Evolutionary conservation across 176 grass and related monocot genomes (phyloP).

Genomic region (Poa annua): DNA sequence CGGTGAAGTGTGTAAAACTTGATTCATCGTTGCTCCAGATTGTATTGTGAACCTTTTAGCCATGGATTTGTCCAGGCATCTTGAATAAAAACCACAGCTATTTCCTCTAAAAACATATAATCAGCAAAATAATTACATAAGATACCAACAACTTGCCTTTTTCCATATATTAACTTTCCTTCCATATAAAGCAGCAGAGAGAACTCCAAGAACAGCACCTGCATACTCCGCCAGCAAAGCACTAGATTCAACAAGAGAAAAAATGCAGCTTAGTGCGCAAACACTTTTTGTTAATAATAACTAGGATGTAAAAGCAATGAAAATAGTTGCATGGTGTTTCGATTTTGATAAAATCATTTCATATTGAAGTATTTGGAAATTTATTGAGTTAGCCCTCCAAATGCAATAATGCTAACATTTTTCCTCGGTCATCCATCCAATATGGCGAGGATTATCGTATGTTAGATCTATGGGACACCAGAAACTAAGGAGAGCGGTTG

Average conservation of each 20-base stretch:
- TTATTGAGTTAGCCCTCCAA: background rate
- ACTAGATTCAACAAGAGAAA: conserved; percentile 62
- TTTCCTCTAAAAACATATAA: background rate
- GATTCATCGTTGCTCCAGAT: too few species aligned
- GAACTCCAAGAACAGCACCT: conserved; percentile 96
- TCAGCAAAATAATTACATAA: background rate
- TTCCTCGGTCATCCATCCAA: background rate
- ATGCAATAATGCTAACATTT: conserved; percentile 32
- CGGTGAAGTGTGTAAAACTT: too few species aligned
- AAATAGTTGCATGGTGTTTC: conserved; percentile 13
- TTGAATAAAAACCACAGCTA: too few species aligned
- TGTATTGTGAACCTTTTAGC: too few species aligned
- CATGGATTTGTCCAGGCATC: too few species aligned
- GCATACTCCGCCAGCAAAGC: conserved; percentile 88
- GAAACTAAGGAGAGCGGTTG: background rate
- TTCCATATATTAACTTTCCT: conserved; percentile 84
- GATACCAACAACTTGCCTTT: conserved; percentile 60
- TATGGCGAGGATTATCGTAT: background rate
- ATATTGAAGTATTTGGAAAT: background rate
- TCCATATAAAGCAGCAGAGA: conserved; percentile 93
- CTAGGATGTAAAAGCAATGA: conserved; percentile 20
- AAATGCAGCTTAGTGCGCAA: conserved; percentile 42
- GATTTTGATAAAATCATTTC: conserved; percentile 15
- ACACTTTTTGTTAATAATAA: background rate
- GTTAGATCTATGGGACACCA: background rate